These are phyloP conservation scores for Dendrobium officinale DNA, from an alignment of 106 monocot genomes.

Conservation along the genomic window DNA sequence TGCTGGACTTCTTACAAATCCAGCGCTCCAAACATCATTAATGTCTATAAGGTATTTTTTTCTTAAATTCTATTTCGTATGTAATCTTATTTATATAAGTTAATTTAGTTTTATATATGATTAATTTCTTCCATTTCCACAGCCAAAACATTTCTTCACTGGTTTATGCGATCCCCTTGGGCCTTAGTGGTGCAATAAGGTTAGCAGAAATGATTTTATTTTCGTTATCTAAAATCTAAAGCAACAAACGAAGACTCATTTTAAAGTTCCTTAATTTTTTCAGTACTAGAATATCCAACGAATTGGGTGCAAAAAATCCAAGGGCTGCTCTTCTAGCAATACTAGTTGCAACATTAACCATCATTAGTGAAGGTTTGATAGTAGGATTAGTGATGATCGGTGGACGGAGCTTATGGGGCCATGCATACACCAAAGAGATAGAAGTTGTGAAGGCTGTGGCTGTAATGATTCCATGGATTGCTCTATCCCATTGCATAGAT, in stretches of 20 bases:
- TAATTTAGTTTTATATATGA: not conserved
- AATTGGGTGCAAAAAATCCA: constrained; percentile 6
- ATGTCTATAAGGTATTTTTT: constrained; percentile 19
- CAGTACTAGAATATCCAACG: constrained; percentile 2
- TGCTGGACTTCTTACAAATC: constrained; percentile 32
- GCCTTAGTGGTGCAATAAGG: not conserved
- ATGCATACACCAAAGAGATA: not conserved
- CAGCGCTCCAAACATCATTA: constrained; percentile 24
- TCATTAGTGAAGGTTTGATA: not conserved
- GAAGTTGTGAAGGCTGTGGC: not conserved
- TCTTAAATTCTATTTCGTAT: too few relatives aligned
- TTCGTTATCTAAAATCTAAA: not conserved
- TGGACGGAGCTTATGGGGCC: not conserved
- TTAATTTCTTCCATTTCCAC: not conserved
- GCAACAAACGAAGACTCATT: too few relatives aligned
- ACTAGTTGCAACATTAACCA: not conserved
- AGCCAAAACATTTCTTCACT: constrained; percentile 1
- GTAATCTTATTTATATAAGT: too few relatives aligned
- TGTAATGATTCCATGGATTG: constrained; percentile 6
- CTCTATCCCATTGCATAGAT: not conserved
- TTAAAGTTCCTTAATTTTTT: not conserved
- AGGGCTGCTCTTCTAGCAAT: not conserved
- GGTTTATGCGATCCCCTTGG: not conserved
- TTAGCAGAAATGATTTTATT: not conserved
- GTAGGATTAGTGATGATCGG: not conserved